Percentiles rank a stretch among this genome's conserved stretches.
These are phyloP conservation scores for Annona squamosa DNA, from an alignment of 164 flowering plant species.

Conservation along the genomic window DNA sequence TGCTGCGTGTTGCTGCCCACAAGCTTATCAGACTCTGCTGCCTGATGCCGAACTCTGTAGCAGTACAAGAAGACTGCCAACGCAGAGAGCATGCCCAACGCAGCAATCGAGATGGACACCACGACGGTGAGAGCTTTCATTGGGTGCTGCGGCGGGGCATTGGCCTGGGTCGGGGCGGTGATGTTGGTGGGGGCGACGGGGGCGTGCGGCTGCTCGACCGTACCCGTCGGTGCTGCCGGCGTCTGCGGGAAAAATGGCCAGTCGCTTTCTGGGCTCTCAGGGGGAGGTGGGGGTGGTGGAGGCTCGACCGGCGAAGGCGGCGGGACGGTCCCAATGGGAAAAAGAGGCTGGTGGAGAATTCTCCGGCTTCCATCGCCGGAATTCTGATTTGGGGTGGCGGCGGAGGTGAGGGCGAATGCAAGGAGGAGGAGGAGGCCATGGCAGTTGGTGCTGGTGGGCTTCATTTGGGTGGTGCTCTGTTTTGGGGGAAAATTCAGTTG, in stretches of 20 bases:
- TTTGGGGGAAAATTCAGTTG: background rate
- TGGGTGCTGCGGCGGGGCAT: constrained; percentile 44
- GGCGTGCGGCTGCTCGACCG: constrained; percentile 31
- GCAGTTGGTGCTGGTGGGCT: background rate
- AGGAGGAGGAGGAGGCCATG: background rate
- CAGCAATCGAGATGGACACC: constrained; percentile 64
- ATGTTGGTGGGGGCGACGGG: constrained; percentile 26
- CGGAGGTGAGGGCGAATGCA: background rate
- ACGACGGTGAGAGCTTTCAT: constrained; percentile 61
- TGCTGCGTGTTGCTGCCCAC: constrained; percentile 32
- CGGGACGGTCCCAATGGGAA: constrained; percentile 46
- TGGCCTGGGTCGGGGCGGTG: constrained; percentile 28
- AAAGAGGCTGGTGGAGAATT: constrained; percentile 82
- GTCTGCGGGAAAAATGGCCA: constrained; percentile 77
- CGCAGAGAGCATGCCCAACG: constrained; percentile 69
- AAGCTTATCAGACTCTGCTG: constrained; percentile 59
- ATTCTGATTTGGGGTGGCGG: background rate
- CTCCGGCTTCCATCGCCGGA: constrained; percentile 14
- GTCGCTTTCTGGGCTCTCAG: constrained; percentile 31
- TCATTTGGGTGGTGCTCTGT: constrained; percentile 7
- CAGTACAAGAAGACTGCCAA: constrained; percentile 63
- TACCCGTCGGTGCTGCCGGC: constrained; percentile 26
- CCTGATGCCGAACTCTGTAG: constrained; percentile 35
- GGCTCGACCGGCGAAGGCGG: constrained; percentile 31
- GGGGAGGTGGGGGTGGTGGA: constrained; percentile 32